Evolutionary conservation across 306 rosid species (phyloP), one percentile per base, ranked within the genome.

Genomic region (Vigna unguiculata): DNA sequence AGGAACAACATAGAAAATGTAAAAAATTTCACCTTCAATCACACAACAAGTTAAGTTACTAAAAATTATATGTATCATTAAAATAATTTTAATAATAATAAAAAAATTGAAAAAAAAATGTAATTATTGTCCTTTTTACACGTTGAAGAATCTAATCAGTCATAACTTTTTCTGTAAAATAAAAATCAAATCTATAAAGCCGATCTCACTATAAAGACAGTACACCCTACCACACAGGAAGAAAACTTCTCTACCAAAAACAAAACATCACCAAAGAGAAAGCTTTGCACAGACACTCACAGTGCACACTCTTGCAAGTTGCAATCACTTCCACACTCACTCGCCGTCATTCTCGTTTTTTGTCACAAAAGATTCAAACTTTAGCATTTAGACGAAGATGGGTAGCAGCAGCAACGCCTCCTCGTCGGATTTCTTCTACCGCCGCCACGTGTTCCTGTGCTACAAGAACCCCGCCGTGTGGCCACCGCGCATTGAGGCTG

Each of bases 401-500:
- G 85, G 80, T 22, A 85, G 86, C 75, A 17, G 2, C 72, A 17
- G 10, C 55, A 0, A 85, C 83, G 76, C 81, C 84, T 6, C 86
- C 2, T 60, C 67, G 88, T 3, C 32, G 82, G 87, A 43, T 16
- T 90, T 92, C 78, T 69, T 92, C 78, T 72, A 69, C 2, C 74
- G 92, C 21, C 72, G 97, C 13, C 97, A 92, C 46, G 90, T 92
- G 53, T 88, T 92, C 65, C 83, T 90, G 40, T 92, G 97, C 74
- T 92, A 92, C 70, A 92, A 92, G 89, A 90, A 84, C 62, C 93
- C 97, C 0, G 40, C 70, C 69, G 84, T 87, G 34, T 92, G 97
- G 97, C 97, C 96, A 6, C 86, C 96, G 14, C 85, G 96, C 75
- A 90, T 92, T 77, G 97, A 90, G 85, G 96, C 96, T n/a, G 93